Conservation (phyloP, 768 basidiomycete species). For the Nidularia sp. region DNA sequence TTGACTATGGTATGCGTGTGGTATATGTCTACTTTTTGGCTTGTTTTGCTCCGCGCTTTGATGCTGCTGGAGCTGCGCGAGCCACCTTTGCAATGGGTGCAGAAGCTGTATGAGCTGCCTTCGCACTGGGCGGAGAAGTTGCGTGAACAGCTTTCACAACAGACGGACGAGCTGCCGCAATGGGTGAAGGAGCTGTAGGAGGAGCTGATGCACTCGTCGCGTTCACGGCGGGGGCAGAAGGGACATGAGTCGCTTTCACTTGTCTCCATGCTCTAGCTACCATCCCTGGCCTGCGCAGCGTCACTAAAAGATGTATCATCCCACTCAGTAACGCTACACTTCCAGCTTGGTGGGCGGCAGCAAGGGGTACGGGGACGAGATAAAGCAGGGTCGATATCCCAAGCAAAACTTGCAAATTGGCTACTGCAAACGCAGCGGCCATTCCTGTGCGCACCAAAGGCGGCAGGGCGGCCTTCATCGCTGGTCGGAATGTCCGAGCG, state of each 20-base stretch:
- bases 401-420: slow-evolving; percentile 73
- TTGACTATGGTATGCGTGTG: not conserved
- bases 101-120: no score
- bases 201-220: no score
- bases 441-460: slow-evolving; percentile 51
- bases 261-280: slow-evolving; percentile 61
- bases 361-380: slow-evolving; percentile 88
- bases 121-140: no score
- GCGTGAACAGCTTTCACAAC: no score
- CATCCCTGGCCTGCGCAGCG: slow-evolving; percentile 63
- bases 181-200: no score
- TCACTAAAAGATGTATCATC: slow-evolving; percentile 71
- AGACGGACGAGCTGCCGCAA: no score
- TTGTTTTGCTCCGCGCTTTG: not conserved
- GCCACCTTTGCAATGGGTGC: not conserved
- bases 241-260: not conserved
- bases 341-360: slow-evolving; percentile 93
- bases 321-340: slow-evolving; percentile 85
- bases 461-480: slow-evolving; percentile 61
- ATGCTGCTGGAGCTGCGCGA: not conserved
- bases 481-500: slow-evolving; percentile 48
- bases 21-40: not conserved
- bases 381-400: slow-evolving; percentile 79
- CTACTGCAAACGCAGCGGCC: slow-evolving; percentile 69
- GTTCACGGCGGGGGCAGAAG: no score